Conservation (phyloP, 768 basidiomycete genomes). For the Hydnum rufescens region DNA sequence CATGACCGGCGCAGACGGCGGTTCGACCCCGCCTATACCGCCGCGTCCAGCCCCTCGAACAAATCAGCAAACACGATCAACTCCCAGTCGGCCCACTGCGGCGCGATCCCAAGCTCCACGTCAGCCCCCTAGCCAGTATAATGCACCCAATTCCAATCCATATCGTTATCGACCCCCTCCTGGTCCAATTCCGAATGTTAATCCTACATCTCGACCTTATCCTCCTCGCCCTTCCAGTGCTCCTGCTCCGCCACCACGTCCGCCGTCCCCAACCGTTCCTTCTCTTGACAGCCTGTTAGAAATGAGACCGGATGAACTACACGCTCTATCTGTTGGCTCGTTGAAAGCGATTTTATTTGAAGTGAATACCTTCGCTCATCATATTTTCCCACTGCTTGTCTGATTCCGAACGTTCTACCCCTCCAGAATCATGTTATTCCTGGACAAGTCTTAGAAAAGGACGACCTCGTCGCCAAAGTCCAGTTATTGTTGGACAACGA, state of each 20-base stretch:
- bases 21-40: constrained; percentile 14
- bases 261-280: constrained; percentile 29
- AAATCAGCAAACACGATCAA: constrained; percentile 15
- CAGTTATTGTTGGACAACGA: constrained; percentile 43
- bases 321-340: constrained; percentile 41
- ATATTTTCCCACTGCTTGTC: not conserved
- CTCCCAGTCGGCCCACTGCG: constrained; percentile 14
- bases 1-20: constrained; percentile 14
- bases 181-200: constrained; percentile 12
- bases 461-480: constrained; percentile 60
- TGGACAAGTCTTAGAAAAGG: constrained; percentile 62
- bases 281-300: constrained; percentile 48
- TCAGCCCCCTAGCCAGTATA: constrained; percentile 9
- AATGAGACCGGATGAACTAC: constrained; percentile 37
- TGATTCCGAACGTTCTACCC: not conserved
- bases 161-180: constrained; percentile 12
- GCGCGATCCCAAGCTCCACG: constrained; percentile 14
- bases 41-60: constrained; percentile 12
- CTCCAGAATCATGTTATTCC: constrained; percentile 33
- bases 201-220: not conserved
- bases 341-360: constrained; percentile 64
- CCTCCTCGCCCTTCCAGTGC: not conserved
- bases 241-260: constrained; percentile 20
- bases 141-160: not conserved
- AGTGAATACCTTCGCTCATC: not conserved